These are phyloP conservation scores for Oryza coarctata DNA, from an alignment of 176 grass and related monocot genomes.

Conservation along the genomic window DNA sequence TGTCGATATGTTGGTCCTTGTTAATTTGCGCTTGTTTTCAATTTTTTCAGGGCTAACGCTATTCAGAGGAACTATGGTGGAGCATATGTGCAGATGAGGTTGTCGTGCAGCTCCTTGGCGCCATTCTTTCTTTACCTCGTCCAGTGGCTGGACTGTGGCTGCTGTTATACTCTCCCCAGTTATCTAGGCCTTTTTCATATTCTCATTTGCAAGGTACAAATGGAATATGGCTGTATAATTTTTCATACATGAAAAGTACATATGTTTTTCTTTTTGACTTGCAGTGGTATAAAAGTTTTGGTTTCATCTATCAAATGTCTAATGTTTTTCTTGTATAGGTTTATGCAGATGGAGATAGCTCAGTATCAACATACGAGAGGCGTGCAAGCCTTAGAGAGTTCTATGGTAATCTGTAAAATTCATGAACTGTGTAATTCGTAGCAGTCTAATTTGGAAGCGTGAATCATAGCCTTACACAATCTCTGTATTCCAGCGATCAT, in stretches of 20 bases:
- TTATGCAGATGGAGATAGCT: slow-evolving; percentile 69
- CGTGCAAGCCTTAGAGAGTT: slow-evolving; percentile 71
- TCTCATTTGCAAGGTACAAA: slow-evolving; percentile 62
- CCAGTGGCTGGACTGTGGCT: slow-evolving; percentile 62
- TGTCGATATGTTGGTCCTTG: not conserved
- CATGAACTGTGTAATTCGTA: not conserved
- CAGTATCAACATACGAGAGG: slow-evolving; percentile 67
- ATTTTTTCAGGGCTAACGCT: slow-evolving; percentile 59
- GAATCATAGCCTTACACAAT: slow-evolving; percentile 8
- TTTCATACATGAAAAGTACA: not conserved
- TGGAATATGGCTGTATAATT: not conserved
- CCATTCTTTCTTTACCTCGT: slow-evolving; percentile 60
- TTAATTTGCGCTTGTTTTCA: not conserved
- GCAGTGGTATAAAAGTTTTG: not conserved
- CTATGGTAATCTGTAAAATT: slow-evolving; percentile 49
- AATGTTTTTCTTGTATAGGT: slow-evolving; percentile 35
- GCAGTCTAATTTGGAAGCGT: not conserved
- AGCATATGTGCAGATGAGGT: slow-evolving; percentile 65
- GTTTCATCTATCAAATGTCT: not conserved
- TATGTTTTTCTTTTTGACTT: not conserved
- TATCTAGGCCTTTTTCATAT: slow-evolving; percentile 65
- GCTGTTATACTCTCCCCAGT: slow-evolving; percentile 52
- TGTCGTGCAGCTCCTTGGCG: slow-evolving; percentile 53
- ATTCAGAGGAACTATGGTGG: slow-evolving; percentile 68
- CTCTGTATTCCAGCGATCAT: slow-evolving; percentile 58